These are phyloP conservation scores for Hypoxylon lienhwacheense DNA, from an alignment of 495 filamentous ascomycete genomes.

Conservation along the genomic window DNA sequence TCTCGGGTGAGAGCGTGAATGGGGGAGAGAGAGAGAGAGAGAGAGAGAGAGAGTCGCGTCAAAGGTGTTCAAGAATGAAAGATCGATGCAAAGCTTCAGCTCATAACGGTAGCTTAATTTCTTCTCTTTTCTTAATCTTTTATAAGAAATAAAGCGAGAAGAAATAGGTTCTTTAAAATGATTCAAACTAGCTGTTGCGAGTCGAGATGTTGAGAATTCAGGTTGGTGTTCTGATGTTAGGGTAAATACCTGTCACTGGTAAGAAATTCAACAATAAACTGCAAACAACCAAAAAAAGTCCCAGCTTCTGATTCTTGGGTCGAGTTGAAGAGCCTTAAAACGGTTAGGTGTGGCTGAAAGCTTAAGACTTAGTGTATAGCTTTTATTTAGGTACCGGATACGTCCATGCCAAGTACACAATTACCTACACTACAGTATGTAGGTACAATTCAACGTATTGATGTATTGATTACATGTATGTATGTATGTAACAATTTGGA, in stretches of 20 bases:
- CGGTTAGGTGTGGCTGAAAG: constrained; percentile 22
- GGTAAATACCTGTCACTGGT: background rate
- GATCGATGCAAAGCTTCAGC: constrained; percentile 18
- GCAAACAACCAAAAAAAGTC: constrained; percentile 8
- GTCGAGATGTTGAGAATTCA: background rate
- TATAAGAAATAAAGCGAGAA: background rate
- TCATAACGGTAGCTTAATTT: constrained; percentile 11
- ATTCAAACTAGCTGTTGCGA: no score
- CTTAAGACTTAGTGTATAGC: no score
- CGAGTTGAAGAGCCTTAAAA: no score
- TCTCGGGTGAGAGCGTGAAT: no score
- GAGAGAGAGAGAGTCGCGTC: constrained; percentile 19
- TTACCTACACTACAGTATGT: no score
- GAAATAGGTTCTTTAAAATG: no score
- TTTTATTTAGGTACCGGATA: no score
- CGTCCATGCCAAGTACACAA: no score
- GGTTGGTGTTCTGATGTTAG: constrained; percentile 13
- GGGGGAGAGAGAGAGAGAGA: no score
- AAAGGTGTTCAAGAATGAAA: constrained; percentile 12
- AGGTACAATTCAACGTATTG: no score
- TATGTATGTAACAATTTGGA: no score
- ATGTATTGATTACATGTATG: no score
- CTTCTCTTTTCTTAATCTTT: background rate
- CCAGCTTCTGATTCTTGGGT: constrained; percentile 24
- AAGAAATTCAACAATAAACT: constrained; percentile 25